A percentile compares a stretch with the other conserved stretches of the same genome.
Conservation (phyloP, 2,329 filamentous ascomycete species). For the Colletotrichum lindemuthianum region DNA sequence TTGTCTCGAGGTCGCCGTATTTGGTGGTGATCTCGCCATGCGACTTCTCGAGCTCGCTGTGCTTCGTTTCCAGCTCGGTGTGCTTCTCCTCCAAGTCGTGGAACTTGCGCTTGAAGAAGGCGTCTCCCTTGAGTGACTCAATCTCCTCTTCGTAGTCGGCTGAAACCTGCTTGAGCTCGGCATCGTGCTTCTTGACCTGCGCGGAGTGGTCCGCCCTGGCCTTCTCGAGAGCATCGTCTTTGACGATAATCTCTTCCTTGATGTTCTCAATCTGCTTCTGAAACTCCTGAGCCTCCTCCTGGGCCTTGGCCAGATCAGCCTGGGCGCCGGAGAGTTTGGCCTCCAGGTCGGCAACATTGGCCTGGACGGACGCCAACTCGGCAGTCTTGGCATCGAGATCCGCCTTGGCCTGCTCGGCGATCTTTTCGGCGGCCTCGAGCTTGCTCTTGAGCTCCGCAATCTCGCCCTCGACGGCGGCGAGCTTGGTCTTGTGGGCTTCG, state of each 20-base stretch:
- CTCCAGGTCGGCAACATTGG: slow-evolving; percentile 54
- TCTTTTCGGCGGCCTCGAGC: slow-evolving; percentile 58
- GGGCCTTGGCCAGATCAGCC: slow-evolving; percentile 52
- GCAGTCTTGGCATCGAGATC: slow-evolving; percentile 56
- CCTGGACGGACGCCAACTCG: slow-evolving; percentile 51
- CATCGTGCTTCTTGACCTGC: slow-evolving; percentile 60
- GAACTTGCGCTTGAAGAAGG: slow-evolving; percentile 72
- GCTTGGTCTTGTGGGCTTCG: slow-evolving; percentile 55
- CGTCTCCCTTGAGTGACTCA: slow-evolving; percentile 69
- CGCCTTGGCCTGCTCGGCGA: slow-evolving; percentile 52
- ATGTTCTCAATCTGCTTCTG: slow-evolving; percentile 60
- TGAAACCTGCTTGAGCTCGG: slow-evolving; percentile 67
- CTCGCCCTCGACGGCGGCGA: slow-evolving; percentile 62
- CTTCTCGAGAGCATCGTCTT: slow-evolving; percentile 60
- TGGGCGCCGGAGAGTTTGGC: slow-evolving; percentile 57
- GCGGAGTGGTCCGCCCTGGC: slow-evolving; percentile 60
- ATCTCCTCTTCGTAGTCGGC: slow-evolving; percentile 73
- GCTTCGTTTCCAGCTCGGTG: slow-evolving; percentile 56
- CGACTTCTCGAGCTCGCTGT: slow-evolving; percentile 39
- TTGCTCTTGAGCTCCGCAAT: slow-evolving; percentile 61
- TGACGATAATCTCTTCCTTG: slow-evolving; percentile 56
- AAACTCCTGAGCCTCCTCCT: slow-evolving; percentile 58
- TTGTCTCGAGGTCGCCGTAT: slow-evolving; percentile 59
- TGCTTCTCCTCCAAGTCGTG: slow-evolving; percentile 69
- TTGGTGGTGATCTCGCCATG: slow-evolving; percentile 45